These are phyloP conservation scores for Phylloporus sp. DNA, from an alignment of 768 basidiomycete species.

Conservation along the genomic window DNA sequence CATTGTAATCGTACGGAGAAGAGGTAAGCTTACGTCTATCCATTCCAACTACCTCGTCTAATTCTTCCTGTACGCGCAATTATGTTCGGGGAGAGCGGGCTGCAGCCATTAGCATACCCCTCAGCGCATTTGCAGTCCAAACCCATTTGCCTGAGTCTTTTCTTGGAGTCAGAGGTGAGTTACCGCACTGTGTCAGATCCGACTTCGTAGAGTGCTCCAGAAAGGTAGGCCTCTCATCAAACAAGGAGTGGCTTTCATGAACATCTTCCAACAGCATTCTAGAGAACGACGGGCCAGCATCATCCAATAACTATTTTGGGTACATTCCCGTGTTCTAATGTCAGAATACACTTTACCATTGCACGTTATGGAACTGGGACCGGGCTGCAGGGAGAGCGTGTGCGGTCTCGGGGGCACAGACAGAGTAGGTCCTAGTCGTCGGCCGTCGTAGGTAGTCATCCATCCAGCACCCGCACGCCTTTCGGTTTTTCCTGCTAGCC, in stretches of 20 bases:
- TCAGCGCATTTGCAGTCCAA: not conserved
- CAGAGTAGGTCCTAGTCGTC: too few species aligned
- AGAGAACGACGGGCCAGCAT: not conserved
- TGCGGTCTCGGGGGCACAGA: too few species aligned
- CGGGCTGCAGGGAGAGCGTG: too few species aligned
- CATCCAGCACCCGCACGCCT: too few species aligned
- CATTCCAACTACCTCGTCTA: slow-evolving; percentile 17
- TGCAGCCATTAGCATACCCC: not conserved
- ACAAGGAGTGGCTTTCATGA: not conserved
- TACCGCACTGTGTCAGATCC: not conserved
- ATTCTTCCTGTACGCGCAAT: not conserved
- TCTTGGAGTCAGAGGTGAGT: not conserved
- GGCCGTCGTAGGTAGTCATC: too few species aligned
- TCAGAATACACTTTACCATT: slow-evolving; percentile 32
- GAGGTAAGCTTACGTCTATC: slow-evolving; percentile 19
- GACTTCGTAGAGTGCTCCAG: not conserved
- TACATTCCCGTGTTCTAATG: not conserved
- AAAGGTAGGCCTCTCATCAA: not conserved
- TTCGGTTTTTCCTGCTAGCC: too few species aligned
- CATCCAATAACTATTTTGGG: not conserved
- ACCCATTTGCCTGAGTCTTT: not conserved
- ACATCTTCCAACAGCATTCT: not conserved
- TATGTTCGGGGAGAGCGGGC: slow-evolving; percentile 19
- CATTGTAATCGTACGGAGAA: not conserved
- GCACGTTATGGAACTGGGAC: too few species aligned